Evolutionary conservation across 202 grass and related monocot genomes (phyloP).

Genomic region (Eragrostis tef): DNA sequence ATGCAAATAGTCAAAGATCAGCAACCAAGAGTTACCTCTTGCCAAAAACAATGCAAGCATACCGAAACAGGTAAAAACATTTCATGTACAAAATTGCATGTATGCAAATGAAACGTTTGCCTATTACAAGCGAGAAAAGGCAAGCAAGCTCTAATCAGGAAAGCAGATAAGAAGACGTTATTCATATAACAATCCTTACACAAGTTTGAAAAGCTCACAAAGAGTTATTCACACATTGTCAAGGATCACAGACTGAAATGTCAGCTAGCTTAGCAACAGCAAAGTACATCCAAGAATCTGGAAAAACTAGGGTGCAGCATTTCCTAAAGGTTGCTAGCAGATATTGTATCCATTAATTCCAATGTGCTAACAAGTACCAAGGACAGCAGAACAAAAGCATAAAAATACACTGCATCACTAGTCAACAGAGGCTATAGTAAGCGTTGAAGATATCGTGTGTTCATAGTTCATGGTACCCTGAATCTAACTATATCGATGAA

Average conservation of each 20-base stretch:
- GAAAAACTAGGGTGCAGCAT: not conserved
- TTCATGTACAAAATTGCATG: not conserved
- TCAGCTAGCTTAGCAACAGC: constrained; percentile 29
- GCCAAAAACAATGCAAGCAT: constrained; percentile 6
- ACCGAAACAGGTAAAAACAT: constrained; percentile 3
- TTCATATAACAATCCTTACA: no score
- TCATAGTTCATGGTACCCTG: not conserved
- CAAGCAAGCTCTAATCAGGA: not conserved
- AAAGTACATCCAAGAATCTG: not conserved
- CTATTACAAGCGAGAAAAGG: not conserved
- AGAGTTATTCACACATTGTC: not conserved
- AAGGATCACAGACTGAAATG: not conserved
- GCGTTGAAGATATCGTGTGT: not conserved
- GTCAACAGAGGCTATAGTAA: constrained; percentile 3
- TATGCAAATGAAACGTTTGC: not conserved
- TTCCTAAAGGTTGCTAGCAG: not conserved
- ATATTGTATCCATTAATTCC: not conserved
- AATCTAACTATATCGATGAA: not conserved
- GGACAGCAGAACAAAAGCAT: not conserved
- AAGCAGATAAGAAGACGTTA: not conserved
- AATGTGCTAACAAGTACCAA: not conserved
- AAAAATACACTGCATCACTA: not conserved
- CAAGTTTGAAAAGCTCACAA: not conserved
- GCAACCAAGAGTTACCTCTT: not conserved
- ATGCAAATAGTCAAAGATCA: constrained; percentile 46